Percentiles rank a stretch among this genome's conserved stretches.
Evolutionary conservation across 169 alveolate genomes (phyloP).

Genomic region (Eimeria sp.): DNA sequence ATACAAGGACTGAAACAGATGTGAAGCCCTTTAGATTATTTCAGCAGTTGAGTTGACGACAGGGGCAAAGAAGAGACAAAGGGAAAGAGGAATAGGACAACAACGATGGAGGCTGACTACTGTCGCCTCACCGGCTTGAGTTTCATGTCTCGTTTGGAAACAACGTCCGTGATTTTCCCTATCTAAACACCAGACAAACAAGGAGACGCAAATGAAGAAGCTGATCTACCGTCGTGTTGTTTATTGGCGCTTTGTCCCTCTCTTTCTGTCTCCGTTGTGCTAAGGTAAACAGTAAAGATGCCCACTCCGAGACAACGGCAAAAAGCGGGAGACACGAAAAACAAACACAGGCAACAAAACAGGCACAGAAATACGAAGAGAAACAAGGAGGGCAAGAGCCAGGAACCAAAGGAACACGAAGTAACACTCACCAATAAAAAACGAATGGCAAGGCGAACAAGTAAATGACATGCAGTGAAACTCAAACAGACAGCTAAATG

Average conservation of each 20-base stretch:
- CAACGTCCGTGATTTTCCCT: neutral
- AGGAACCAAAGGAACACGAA: too few relatives aligned
- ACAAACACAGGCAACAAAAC: neutral
- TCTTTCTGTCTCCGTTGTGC: neutral
- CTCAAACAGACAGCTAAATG: neutral
- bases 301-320: neutral
- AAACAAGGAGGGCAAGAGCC: too few relatives aligned
- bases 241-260: neutral
- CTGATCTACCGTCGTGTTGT: neutral
- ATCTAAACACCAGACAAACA: neutral
- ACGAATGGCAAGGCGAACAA: neutral
- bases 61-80: neutral
- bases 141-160: slow-evolving; percentile 24
- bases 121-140: neutral
- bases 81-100: neutral
- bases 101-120: neutral
- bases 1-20: too few relatives aligned
- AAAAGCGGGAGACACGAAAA: neutral
- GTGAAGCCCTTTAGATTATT: too few relatives aligned
- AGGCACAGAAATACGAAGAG: neutral
- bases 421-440: neutral
- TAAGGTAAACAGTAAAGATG: neutral
- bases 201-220: neutral
- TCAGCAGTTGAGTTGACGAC: too few relatives aligned
- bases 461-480: neutral